phyloP scores from a whole-genome alignment of 306 rosid genomes.

The Comarum palustre region DNA sequence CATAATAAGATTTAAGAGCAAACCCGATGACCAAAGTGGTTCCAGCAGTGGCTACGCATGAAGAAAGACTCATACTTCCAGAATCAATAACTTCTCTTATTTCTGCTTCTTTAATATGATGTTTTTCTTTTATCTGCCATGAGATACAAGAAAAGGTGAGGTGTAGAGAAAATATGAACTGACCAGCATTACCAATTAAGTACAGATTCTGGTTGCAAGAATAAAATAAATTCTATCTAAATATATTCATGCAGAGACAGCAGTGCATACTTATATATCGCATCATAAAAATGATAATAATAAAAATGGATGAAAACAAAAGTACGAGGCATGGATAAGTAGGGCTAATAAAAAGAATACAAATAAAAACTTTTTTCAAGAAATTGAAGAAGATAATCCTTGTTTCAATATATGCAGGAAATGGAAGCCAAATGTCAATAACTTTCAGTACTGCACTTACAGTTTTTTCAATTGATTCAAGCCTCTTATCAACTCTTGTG shows the following conservation, averaged over 20 bases:
- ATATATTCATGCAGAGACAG: not conserved
- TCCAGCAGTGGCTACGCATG: conserved; percentile 88
- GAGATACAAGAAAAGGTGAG: conserved; percentile 11
- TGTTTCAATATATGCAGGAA: not conserved
- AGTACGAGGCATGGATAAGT: not conserved
- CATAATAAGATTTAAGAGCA: conserved; percentile 23
- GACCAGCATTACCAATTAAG: conserved; percentile 1
- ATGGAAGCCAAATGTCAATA: not conserved
- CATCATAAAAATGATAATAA: not conserved
- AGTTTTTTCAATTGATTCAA: conserved; percentile 73
- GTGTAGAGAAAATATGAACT: not conserved
- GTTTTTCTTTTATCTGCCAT: conserved; percentile 52
- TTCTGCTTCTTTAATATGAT: conserved; percentile 53
- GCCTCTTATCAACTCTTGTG: conserved; percentile 65
- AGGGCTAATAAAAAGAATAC: not conserved
- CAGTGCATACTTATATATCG: not conserved
- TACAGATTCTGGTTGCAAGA: not conserved
- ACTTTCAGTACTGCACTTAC: conserved; percentile 33
- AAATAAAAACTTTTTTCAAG: too few relatives aligned
- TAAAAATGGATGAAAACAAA: not conserved
- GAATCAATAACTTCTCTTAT: conserved; percentile 53
- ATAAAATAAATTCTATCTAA: not conserved
- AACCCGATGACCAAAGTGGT: conserved; percentile 82
- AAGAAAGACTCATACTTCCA: conserved; percentile 48
- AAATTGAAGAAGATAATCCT: not conserved